Base-by-base conservation (phyloP, 495 filamentous ascomycete genomes). In the Penicillium desertorum region DNA sequence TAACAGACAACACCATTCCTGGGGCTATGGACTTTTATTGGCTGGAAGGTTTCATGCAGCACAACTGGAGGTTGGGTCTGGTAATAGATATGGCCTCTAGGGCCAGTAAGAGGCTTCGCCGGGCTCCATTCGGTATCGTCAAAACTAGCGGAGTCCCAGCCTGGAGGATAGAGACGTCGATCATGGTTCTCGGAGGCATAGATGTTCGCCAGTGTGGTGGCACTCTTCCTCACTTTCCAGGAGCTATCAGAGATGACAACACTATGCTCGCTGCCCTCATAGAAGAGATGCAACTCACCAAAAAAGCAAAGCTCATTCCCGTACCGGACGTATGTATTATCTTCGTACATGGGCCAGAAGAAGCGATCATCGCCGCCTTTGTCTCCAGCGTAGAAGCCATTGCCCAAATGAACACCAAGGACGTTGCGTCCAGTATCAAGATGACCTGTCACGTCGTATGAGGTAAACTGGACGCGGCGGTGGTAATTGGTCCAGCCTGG, bases 321-420 rank as follows among this genome's bases (percentile, higher is more conserved):
- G 49, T 70, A 67, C 12, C 67, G 56, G 9, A 70, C 67, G 41
- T 67, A 70, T 7, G 67, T 70, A 17, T 70, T 70, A 51, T 70
- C 67, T 30, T 70, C 67, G 42, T 70, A 70, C 64, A 67, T 70
- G 5, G 67, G 67, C 67, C 67, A 70, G 49, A 70, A 70, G 56
- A 70, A 70, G 44, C 67, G 62, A 37, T 65, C 67, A 0, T 63
- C 57, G 8, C 52, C 55, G 2, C 65, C 67, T 51, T 70, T 56
- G 36, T 70, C 67, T 16, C 67, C 67, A 5, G 67, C 67, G 27
- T 70, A 70, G 41, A 70, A 70, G 2, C 67, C 67, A 30, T 70
- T 70, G 16, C 67, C 67, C 17, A 70, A 50, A 56, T 70, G 67
- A 4, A 64, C 67, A 5, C 64, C 67, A 34, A 70, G 30, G 1